Conservation (phyloP, 106 monocot genomes). For the Apostasia ramifera region DNA sequence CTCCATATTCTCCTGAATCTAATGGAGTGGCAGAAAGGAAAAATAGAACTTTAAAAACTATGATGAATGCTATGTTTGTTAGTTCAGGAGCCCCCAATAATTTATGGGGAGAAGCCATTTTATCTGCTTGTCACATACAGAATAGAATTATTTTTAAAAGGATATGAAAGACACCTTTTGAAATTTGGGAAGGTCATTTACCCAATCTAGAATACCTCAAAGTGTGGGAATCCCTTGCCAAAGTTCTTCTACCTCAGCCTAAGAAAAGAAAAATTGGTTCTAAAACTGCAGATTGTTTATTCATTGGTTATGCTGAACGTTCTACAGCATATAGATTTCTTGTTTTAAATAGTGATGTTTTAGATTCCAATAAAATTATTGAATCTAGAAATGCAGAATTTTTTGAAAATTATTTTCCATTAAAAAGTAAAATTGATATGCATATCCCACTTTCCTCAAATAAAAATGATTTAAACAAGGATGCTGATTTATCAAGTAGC, state of each 20-base stretch:
- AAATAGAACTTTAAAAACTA: conserved; percentile 1
- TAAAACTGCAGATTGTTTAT: background rate
- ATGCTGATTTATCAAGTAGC: too few species aligned
- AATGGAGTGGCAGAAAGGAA: background rate
- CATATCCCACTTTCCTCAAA: too few species aligned
- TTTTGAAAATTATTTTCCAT: too few species aligned
- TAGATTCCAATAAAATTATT: background rate
- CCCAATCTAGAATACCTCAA: background rate
- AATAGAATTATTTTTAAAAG: background rate
- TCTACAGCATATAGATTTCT: background rate
- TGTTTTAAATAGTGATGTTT: background rate
- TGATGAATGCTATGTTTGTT: background rate
- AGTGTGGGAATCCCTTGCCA: background rate
- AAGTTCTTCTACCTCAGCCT: background rate
- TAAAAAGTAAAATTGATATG: too few species aligned
- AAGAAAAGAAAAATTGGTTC: conserved; percentile 1
- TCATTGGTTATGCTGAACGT: background rate
- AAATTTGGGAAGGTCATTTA: background rate
- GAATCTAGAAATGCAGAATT: background rate
- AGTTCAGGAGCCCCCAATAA: background rate
- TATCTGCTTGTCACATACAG: background rate
- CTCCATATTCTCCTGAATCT: background rate
- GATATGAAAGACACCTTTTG: background rate
- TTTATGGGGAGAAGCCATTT: background rate
- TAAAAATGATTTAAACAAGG: too few species aligned